These are phyloP conservation scores for Lupinus albus DNA, from an alignment of 306 rosid genomes.

Conservation along the genomic window DNA sequence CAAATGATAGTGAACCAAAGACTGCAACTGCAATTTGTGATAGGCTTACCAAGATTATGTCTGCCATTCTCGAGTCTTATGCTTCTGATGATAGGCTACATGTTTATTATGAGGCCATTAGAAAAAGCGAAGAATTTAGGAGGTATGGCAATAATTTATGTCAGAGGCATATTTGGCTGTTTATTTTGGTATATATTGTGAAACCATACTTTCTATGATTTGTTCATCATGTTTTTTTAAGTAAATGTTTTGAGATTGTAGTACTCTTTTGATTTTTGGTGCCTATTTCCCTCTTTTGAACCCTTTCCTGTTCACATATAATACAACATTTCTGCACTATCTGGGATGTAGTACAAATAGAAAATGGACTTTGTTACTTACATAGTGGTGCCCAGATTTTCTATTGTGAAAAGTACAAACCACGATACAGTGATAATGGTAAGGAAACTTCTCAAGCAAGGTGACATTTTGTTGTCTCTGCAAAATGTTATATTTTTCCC, in stretches of 20 bases:
- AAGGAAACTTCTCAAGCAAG: conserved; percentile 1
- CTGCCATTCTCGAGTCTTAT: conserved; percentile 88
- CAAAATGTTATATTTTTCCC: neutral
- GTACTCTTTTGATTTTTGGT: neutral
- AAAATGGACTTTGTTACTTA: neutral
- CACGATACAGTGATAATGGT: neutral
- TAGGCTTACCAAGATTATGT: conserved; percentile 77
- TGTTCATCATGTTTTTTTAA: neutral
- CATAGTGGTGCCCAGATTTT: neutral
- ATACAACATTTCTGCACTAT: neutral
- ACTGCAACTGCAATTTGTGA: conserved; percentile 65
- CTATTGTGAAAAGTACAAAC: neutral
- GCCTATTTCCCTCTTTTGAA: neutral
- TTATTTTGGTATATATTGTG: conserved; percentile 8
- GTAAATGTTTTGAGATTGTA: conserved; percentile 9
- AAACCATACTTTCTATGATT: neutral
- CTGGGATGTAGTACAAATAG: neutral
- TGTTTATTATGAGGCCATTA: conserved; percentile 71
- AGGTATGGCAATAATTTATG: conserved; percentile 50
- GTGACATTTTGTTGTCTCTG: conserved; percentile 10
- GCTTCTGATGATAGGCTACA: conserved; percentile 70
- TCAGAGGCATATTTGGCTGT: neutral
- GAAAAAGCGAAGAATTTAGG: conserved; percentile 92
- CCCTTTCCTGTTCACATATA: neutral
- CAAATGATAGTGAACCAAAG: conserved; percentile 68